Evolutionary conservation across 2,329 filamentous ascomycete genomes (phyloP), one percentile per base, ranked within the genome.

Genomic region (Dothistroma septosporum): DNA sequence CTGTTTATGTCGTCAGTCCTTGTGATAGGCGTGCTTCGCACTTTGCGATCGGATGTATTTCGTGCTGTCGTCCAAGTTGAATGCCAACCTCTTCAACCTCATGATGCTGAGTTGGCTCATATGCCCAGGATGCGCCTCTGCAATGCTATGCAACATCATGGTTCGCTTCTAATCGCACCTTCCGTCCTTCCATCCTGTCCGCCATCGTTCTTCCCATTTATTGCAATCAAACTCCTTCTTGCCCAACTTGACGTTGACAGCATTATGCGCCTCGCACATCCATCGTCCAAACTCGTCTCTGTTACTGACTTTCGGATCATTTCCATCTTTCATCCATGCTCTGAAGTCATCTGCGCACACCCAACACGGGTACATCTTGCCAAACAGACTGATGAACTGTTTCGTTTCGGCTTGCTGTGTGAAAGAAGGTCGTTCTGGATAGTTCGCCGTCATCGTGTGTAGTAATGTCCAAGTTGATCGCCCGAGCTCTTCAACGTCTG

Each of bases 351-450:
- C 89, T 35, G 92, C 94, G 76, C 94, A 99, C 2, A 89, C 85
- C 91, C 92, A 96, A 80, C 94, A 99, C 4, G 94, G 94, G 73
- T 99, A 99, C 21, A 97, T 77, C 67, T 88, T 89, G 28, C 90
- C 87, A 74, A 99, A 96, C 1, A 92, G 81, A 24, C 80, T 78
- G 69, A 99, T 82, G 77, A 99, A 97, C 55, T 85, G 82, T 59
- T 82, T 81, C 68, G 95, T 88, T 68, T 97, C 89, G 32, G 79
- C 78, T 73, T 97, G 91, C 68, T 96, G 85, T 10, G 80, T 75
- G 0, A 80, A 75, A 0, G 87, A 85, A 0, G 94, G 91, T 8
- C 74, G 76, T 8, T 83, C 80, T 0, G 94, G 94, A 75, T 97
- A 99, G 14, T 85, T 85, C 0, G 92, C 94, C 14, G 93, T 90